Evolutionary conservation across 2,329 filamentous ascomycete species (phyloP), one percentile per base, ranked within the genome.

Genomic region (Colletotrichum destructivum): DNA sequence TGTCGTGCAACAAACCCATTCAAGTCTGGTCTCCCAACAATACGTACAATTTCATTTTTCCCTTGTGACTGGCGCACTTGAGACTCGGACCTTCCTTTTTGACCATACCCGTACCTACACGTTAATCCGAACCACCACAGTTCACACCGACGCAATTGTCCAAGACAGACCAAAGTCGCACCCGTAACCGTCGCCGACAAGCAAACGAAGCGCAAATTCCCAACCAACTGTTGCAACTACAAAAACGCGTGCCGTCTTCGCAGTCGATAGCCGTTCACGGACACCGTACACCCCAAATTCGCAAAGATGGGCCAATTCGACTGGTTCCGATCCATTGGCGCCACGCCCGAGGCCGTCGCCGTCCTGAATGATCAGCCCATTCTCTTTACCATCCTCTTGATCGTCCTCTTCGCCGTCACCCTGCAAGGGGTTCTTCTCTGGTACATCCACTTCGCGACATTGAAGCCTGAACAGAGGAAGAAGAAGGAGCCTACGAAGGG

Each of bases 381-480:
- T 72, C 82, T 90, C 65, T 90, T 90, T 81, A 88, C 84, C 74
- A 86, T 87, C 73, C 86, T 91, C 71, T 74, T 90, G 74, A 79
- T 89, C 77, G 87, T 88, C 71, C 82, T 90, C 67, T 77, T 88
- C 76, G 81, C 81, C 71, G 75, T 90, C 62, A 83, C 82, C 72
- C 77, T 86, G 11, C 82, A 90, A 75, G 79, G 78, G 69, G 76
- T 83, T 12, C 80, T 90, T 60, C 79, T 88, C 65, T 89, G 86
- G 86, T 89, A 85, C 81, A 90, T 90, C 76, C 88, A 90, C 80
- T 86, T 82, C 76, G 88, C 88, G 69, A 91, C 89, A 23, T 73
- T 89, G 81, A 91, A 90, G 82, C 88, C 88, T 18, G 87, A 89
- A 77, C 89, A 91, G 79, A 87, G 83, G 78, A 88, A 87, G 79